Evolutionary conservation across 148 eudicot species (phyloP), one percentile per base, ranked within the genome.

Genomic region (Agrostemma githago): DNA sequence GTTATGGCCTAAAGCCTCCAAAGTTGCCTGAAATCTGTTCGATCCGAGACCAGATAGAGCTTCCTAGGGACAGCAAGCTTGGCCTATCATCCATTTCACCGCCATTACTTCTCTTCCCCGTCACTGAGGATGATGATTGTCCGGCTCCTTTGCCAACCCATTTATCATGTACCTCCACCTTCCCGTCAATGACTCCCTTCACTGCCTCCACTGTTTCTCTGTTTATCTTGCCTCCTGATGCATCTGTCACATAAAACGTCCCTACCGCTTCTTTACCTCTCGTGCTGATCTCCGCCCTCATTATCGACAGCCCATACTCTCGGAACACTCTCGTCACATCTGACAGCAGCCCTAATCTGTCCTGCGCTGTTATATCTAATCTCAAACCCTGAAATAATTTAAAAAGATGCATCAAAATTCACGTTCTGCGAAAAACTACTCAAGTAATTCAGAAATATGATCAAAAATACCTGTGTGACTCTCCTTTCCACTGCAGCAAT

Each of bases 401-500:
- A 65, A 65, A 19, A 57, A 68, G 15, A 44, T 7, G 37, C 57
- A 44, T 44, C 71, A 44, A 46, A 66, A 68, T 26, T 3, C 37
- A 46, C 57, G 11, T 34, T 1, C 38, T 43, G 56, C 1, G 11
- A 44, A 68, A 42, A 34, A 66, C 51, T 66, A 16, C 37, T 57
- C 14, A 34, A 65, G 51, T 12, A 6, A 53, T 59, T 19, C 19
- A 5, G 14, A 60, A 38, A 4, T 37, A 12, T 5, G 20, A 65
- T 20, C 15, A 66, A 38, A 57, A 79, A 14, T 86, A 91, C 98
- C 83, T 87, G 86, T 42, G 97, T 85, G 77, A 75, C 86, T 82
- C 98, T 84, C 62, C 97, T 79, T 76, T 93, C 92, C 5, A 87
- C 86, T 40, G 97, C 91, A 40, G 98, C 92, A 61, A 83, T 75